Base-by-base conservation (phyloP, 2,329 filamentous ascomycete species). In the Diaporthe humulicola region DNA sequence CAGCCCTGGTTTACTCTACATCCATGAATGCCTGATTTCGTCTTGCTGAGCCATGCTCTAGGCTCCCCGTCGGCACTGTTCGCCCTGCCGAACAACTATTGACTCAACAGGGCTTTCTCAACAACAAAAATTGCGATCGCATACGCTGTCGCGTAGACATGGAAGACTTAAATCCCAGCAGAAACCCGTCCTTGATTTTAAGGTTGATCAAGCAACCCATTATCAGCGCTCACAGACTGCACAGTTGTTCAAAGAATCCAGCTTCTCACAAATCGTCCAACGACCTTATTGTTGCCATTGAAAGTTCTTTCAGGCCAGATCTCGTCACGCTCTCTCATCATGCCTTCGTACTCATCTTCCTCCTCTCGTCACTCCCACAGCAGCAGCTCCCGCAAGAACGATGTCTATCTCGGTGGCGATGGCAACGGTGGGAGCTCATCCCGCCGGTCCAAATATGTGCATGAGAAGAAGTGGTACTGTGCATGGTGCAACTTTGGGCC, bases 401-500 rank as follows among this genome's bases (percentile, higher is more conserved):
- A 67, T 38, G 64, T 67, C n/a, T 67, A 52, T n/a, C 64, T 67
- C 22, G 42, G 64, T 48, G 33, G 48, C n/a, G 30, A 50, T 45
- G 30, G 45, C 48, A 25, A 52, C 22, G 25, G 48, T 38, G n/a
- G n/a, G 40, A 64, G 64, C n/a, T 69, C 64, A 19, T 69, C 64
- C 2, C 64, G 48, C 64, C 33, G 64, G n/a, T 36, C 45, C 30
- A 69, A 69, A 22, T 40, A 54, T 17, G 48, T 69, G 8, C 64
- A 30, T n/a, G 64, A 69, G 15, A 69, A 54, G 48, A 69, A 54
- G 14, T 69, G 64, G 64, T 69, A 25, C 10, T 69, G 64, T 6
- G 45, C 64, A 3, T 69, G 64, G 64, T 69, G 64, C 45, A n/a
- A 69, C 30, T 69, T 69, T 10, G 64, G 64, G 2, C 64, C 64